phyloP scores from a whole-genome alignment of 208 protist species.

The Phytomonas sp. region DNA sequence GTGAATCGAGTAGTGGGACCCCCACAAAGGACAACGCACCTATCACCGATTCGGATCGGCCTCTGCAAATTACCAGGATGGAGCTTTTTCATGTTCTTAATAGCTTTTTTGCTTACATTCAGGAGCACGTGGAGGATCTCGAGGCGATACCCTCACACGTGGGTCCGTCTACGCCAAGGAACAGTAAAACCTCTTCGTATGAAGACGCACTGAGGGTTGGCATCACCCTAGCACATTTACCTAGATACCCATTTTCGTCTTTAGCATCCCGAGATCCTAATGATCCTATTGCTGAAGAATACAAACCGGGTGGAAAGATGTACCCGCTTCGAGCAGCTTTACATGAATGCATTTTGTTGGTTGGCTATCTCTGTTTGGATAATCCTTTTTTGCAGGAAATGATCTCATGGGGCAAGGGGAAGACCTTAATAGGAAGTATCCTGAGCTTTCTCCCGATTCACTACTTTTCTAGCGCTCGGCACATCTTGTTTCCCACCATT shows the following conservation, averaged over 20 bases:
- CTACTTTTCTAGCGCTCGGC: constrained; percentile 75
- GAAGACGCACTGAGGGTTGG: constrained; percentile 64
- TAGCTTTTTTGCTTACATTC: constrained; percentile 60
- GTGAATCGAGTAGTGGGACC: not conserved
- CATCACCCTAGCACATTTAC: constrained; percentile 45
- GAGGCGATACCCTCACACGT: constrained; percentile 39
- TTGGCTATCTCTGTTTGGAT: constrained; percentile 76
- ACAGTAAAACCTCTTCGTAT: constrained; percentile 25
- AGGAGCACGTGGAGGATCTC: constrained; percentile 37
- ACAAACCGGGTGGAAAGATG: constrained; percentile 16
- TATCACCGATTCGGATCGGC: constrained; percentile 1
- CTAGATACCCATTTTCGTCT: constrained; percentile 17
- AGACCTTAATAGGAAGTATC: constrained; percentile 51
- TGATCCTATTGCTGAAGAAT: constrained; percentile 9
- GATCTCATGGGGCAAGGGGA: constrained; percentile 69
- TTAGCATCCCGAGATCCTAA: not conserved
- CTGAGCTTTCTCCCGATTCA: constrained; percentile 59
- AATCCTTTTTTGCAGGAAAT: constrained; percentile 64
- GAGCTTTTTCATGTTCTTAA: constrained; percentile 73
- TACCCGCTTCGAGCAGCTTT: constrained; percentile 61
- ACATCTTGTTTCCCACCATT: constrained; percentile 78
- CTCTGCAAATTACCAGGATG: constrained; percentile 43
- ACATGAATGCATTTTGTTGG: constrained; percentile 73
- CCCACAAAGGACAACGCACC: not conserved
- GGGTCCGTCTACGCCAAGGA: constrained; percentile 11